Percentiles rank a stretch among this genome's conserved stretches.
These are phyloP conservation scores for Dalbergia cochinchinensis DNA, from an alignment of 306 rosid species.

Conservation along the genomic window DNA sequence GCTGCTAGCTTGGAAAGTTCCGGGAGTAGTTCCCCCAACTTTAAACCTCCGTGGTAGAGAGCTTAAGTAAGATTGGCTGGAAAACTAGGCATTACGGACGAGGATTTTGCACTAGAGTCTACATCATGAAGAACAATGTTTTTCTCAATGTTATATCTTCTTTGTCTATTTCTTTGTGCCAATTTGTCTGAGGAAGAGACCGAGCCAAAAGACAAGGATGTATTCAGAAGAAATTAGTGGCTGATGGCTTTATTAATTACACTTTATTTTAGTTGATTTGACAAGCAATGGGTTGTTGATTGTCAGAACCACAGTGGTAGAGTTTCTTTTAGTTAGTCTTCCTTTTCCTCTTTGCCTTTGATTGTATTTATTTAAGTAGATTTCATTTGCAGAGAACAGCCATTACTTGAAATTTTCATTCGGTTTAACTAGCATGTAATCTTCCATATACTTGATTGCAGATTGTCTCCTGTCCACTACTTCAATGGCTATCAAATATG, in stretches of 20 bases:
- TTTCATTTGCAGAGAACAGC: slow-evolving; percentile 32
- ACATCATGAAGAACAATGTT: not conserved
- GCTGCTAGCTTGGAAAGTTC: slow-evolving; percentile 3
- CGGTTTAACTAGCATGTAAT: not conserved
- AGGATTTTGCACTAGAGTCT: not conserved
- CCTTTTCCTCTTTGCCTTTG: slow-evolving; percentile 8
- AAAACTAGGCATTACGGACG: not conserved
- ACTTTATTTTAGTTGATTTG: not conserved
- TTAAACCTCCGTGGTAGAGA: slow-evolving; percentile 2
- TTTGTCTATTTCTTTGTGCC: not conserved
- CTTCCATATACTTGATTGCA: slow-evolving; percentile 46
- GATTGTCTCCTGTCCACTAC: slow-evolving; percentile 68
- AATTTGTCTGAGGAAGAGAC: not conserved
- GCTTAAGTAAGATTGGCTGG: slow-evolving; percentile 22
- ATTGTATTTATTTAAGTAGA: slow-evolving; percentile 9
- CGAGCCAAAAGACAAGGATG: not conserved
- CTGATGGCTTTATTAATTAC: slow-evolving; percentile 26
- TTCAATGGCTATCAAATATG: slow-evolving; percentile 69
- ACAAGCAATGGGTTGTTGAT: slow-evolving; percentile 23
- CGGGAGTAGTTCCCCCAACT: not conserved
- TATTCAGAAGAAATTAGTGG: slow-evolving; percentile 7
- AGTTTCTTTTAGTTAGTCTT: slow-evolving; percentile 30
- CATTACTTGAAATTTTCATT: slow-evolving; percentile 22
- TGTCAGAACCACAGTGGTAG: slow-evolving; percentile 20
- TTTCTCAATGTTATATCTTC: not conserved